Base-by-base conservation (phyloP, 176 grass and related monocot species). In the Avena insularis region DNA sequence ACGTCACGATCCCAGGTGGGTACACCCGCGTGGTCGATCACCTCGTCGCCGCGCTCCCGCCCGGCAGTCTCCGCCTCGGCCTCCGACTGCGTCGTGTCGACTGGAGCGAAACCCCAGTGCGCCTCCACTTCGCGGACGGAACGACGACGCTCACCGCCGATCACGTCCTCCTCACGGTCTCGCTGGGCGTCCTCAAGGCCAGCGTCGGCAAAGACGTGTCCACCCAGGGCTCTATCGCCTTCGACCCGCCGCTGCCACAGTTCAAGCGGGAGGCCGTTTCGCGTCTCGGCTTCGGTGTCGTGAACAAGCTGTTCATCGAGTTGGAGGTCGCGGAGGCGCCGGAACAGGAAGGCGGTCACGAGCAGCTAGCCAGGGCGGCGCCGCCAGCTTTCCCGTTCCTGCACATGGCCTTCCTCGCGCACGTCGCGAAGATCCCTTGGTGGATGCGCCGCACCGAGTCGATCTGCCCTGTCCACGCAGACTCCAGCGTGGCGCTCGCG, bases 251-350 rank as follows among this genome's bases (percentile, higher is more conserved):
- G 19, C 90, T 95, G 35, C 96, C 96, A 58, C 69, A 35, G 62
- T 94, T 92, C 81, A 98, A 98, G 90, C 86, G 86, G 3, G 84
- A 86, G 12, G 90, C 93, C 62, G 77, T 95, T 84, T 50, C 71
- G 78, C 88, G 91, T 74, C 88, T 98, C 47, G 93, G 96, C 23
- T 98, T 93, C 78, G 96, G 93, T 25, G 75, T 84, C 63, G 92
- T 98, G 13, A 55, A 98, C 86, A 95, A 98, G 83, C 84, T 98
- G 43, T 98, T 98, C 79, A 78, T 95, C 84, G 88, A 98, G 73
- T 29, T 92, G 81, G 88, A 95, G 71, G 3, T 71, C 40, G 17
- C 48, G 1, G 75, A 31, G 19, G 57, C 40, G 59, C 17, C 48
- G 4, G 72, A 9, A 43, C 60, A n/a, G 29, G 79, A 78, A 25